Percentiles rank a stretch among this genome's conserved stretches.
These are phyloP conservation scores for Leccinum fibrillosum DNA, from an alignment of 768 basidiomycete species.

Conservation along the genomic window DNA sequence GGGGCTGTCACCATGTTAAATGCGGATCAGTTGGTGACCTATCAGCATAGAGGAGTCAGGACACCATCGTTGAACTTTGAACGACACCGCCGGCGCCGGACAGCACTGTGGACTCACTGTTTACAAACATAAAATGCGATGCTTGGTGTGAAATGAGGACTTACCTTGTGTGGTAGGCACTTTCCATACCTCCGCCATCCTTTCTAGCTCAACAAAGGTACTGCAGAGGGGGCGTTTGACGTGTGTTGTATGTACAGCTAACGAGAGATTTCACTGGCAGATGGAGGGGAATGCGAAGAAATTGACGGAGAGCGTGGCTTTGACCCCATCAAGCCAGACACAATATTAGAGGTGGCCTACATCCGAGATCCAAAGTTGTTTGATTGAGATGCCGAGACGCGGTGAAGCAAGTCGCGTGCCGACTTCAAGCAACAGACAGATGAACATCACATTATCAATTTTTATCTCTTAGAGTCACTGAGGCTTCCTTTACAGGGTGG, in stretches of 20 bases:
- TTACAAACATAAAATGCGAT: too few species aligned
- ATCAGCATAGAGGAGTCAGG: neutral
- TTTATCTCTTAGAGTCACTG: neutral
- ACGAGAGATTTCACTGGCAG: too few species aligned
- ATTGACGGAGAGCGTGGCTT: constrained; percentile 25
- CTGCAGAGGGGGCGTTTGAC: too few species aligned
- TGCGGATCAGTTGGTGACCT: neutral
- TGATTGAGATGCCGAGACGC: constrained; percentile 68
- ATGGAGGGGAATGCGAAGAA: constrained; percentile 19
- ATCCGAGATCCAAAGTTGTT: constrained; percentile 73
- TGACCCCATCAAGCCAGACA: constrained; percentile 44
- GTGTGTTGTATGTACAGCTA: too few species aligned
- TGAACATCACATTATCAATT: constrained; percentile 21
- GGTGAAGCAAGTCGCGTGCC: constrained; percentile 62
- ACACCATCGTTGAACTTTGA: too few species aligned
- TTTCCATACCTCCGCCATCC: too few species aligned
- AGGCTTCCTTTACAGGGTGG: constrained; percentile 48
- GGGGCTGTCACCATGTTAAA: neutral
- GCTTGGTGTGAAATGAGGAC: too few species aligned
- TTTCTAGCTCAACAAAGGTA: too few species aligned
- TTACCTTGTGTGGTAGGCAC: too few species aligned
- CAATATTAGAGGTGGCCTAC: constrained; percentile 74
- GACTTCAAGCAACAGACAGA: constrained; percentile 71
- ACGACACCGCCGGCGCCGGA: too few species aligned
- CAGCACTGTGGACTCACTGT: too few species aligned